Percentiles rank a stretch among this genome's conserved stretches.
Conservation (phyloP, 2,329 filamentous ascomycete genomes). For the Paraphoma sp. region DNA sequence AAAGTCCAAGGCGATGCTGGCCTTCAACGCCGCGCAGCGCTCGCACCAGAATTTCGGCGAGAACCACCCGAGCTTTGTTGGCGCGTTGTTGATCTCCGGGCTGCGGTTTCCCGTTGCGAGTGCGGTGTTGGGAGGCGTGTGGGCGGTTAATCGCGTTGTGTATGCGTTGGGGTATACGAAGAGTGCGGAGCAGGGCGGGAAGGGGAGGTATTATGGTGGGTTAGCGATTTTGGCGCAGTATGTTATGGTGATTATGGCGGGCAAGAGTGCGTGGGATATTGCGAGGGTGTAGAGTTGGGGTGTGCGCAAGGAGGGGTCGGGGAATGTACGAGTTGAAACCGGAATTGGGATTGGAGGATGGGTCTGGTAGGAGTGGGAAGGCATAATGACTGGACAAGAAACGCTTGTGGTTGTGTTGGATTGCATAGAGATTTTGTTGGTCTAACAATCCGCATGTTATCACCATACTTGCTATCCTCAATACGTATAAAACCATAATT, state of each 20-base stretch:
- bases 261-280: conserved; percentile 33
- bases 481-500: no score
- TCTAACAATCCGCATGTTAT: no score
- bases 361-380: neutral
- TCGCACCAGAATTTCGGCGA: conserved; percentile 66
- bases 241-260: conserved; percentile 34
- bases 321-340: no score
- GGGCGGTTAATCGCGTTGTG: conserved; percentile 58
- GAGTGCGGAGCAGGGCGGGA: conserved; percentile 46
- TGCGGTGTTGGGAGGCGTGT: conserved; percentile 55
- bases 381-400: no score
- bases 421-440: neutral
- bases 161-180: conserved; percentile 58
- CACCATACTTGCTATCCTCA: no score
- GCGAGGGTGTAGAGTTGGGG: conserved; percentile 16
- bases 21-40: conserved; percentile 54
- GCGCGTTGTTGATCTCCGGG: conserved; percentile 61
- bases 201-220: conserved; percentile 51
- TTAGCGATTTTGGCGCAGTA: conserved; percentile 43
- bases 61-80: conserved; percentile 60
- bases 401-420: neutral
- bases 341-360: neutral
- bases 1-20: conserved; percentile 52
- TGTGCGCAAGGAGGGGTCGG: no score
- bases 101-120: conserved; percentile 59